Base-by-base conservation (phyloP, 768 basidiomycete genomes). In the Pluteus cervinus region DNA sequence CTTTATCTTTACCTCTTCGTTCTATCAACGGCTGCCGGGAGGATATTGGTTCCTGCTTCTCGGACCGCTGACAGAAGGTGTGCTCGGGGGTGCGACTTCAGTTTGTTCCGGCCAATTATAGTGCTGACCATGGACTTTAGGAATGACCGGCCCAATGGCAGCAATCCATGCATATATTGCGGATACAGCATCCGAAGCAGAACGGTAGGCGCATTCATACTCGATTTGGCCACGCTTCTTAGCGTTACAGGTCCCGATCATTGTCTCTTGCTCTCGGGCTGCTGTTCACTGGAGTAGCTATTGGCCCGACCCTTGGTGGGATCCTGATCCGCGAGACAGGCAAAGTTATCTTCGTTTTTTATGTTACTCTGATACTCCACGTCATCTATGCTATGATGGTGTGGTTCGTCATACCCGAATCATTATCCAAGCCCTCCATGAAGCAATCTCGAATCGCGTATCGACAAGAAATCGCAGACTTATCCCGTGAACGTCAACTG, bases 41-140 rank as follows among this genome's bases (percentile, higher is more conserved):
- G 84, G 86, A 5, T 92, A 91, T 55, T 83, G 85, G 72, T 81
- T 87, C 52, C 62, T 89, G 17, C 42, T 89, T 9, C 40, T 83
- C 14, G 79, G 81, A 1, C 75, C 81, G 7, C 41, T 76, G 5
- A 43, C 86, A 1, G 83, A 87, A 44, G 89, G 90, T 8, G 43
- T 68, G 12, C 57, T 86, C 10, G 91, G 90, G 37, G 83, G 90
- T 79, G 44, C 50, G 70, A 49, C 44, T 43, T 23, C n/a, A 11
- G 17, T 8, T 10, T 18, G 35, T 22, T 18, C 36, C 5, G 15
- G 14, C 22, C 28, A 29, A 39, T 28, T 36, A n/a, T 17, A 14
- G n/a, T 15, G 29, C 33, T 46, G 47, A n/a, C n/a, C 50, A 30
- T 58, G 5, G 6, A 23, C 16, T 42, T 55, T 33, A 81, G 83